Conservation (phyloP, 106 monocot species). For the Apostasia ramifera region DNA sequence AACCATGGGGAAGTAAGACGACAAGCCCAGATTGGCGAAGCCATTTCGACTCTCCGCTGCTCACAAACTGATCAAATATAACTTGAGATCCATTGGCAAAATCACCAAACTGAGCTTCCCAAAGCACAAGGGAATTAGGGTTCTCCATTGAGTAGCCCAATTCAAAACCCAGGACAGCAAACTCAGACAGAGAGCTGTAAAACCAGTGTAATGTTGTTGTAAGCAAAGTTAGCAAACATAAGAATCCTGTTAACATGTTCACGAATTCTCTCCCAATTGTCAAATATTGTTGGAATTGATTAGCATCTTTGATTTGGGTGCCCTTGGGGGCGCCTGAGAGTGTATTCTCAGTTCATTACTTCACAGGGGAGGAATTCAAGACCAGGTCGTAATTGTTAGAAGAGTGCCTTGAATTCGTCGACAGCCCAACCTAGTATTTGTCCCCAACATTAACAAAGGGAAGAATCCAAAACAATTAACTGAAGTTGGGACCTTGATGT, state of each 20-base stretch:
- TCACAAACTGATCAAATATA: slow-evolving; percentile 94
- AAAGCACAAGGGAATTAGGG: slow-evolving; percentile 90
- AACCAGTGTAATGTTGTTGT: neutral
- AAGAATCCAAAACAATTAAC: too few species aligned
- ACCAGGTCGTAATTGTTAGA: too few species aligned
- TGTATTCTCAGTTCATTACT: too few species aligned
- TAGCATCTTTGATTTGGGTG: too few species aligned
- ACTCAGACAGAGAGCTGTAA: slow-evolving; percentile 93
- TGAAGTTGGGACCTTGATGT: too few species aligned
- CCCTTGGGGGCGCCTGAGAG: too few species aligned
- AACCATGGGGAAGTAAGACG: slow-evolving; percentile 92
- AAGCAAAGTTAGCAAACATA: neutral
- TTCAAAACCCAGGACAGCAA: slow-evolving; percentile 95
- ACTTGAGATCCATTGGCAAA: slow-evolving; percentile 98
- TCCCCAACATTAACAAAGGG: too few species aligned
- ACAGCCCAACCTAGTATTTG: too few species aligned
- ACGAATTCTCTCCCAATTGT: too few species aligned
- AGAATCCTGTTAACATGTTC: neutral
- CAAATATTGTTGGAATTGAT: too few species aligned
- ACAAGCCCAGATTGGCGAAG: slow-evolving; percentile 89
- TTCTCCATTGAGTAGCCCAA: slow-evolving; percentile 99
- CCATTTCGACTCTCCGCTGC: slow-evolving; percentile 97
- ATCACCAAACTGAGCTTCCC: slow-evolving; percentile 99
- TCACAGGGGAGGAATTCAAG: too few species aligned
- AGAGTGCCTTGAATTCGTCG: too few species aligned